Evolutionary conservation across 441 rosid genomes (phyloP).

Genomic region (Brassica hybrid): DNA sequence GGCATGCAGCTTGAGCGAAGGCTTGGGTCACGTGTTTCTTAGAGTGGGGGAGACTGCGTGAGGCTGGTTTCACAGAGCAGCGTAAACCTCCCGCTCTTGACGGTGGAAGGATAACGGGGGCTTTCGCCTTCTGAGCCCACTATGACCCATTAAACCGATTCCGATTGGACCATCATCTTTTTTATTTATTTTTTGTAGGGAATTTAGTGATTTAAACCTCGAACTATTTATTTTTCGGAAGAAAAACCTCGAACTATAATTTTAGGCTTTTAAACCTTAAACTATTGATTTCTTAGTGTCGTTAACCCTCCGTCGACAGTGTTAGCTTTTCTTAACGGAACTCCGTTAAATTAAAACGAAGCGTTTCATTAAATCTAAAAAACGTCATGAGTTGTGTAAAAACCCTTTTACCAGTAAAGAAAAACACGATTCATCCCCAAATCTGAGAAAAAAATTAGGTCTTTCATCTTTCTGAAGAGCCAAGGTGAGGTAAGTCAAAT

Average conservation of each 20-base stretch:
- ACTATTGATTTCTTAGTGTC: neutral
- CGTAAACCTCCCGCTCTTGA: conserved; percentile 39
- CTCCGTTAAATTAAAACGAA: neutral
- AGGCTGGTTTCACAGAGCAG: conserved; percentile 50
- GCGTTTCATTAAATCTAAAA: neutral
- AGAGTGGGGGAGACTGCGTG: conserved; percentile 43
- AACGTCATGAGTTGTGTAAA: neutral
- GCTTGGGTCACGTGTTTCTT: neutral
- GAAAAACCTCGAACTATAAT: too few relatives aligned
- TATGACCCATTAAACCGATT: neutral
- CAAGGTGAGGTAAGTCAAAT: too few relatives aligned
- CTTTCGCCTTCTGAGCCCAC: conserved; percentile 3
- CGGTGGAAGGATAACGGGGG: conserved; percentile 45
- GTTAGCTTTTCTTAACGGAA: neutral
- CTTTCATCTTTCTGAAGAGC: too few relatives aligned
- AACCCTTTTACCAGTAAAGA: too few relatives aligned
- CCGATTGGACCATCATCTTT: neutral
- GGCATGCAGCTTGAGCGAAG: neutral
- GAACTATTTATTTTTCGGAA: too few relatives aligned
- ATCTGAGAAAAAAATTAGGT: too few relatives aligned
- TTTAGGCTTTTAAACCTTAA: too few relatives aligned
- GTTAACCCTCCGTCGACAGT: neutral
- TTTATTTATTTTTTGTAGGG: neutral
- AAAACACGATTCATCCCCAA: too few relatives aligned
- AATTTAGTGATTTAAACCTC: too few relatives aligned